phyloP scores from a whole-genome alignment of 257 asterid genomes.

The Solanum okadae region DNA sequence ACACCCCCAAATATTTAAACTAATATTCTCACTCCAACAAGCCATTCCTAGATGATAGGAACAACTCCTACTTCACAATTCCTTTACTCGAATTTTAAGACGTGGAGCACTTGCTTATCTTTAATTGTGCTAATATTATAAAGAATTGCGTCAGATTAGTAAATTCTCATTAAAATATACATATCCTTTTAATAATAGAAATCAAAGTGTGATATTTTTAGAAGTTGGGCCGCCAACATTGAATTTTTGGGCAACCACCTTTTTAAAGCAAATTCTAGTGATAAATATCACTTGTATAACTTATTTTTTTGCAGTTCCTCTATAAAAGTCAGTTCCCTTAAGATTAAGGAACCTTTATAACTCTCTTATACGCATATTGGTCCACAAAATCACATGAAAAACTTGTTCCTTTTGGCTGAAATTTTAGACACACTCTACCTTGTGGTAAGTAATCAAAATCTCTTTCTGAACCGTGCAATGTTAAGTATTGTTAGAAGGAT shows the following conservation, averaged over 20 bases:
- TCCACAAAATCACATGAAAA: neutral
- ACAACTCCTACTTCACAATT: neutral
- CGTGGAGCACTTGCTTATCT: neutral
- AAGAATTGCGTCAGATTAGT: neutral
- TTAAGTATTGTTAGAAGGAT: neutral
- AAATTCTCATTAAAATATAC: neutral
- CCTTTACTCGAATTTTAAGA: neutral
- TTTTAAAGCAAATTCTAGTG: neutral
- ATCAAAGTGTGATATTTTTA: neutral
- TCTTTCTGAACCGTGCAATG: neutral
- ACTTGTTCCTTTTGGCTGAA: neutral
- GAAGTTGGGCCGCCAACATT: neutral
- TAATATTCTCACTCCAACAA: neutral
- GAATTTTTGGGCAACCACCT: neutral
- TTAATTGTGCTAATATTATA: neutral
- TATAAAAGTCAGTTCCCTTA: neutral
- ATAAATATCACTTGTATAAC: neutral
- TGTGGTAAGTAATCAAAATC: neutral
- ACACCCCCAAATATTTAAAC: neutral
- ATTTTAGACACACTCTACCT: neutral
- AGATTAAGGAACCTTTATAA: neutral
- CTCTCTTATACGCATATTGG: neutral
- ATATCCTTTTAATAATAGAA: neutral
- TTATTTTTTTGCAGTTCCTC: neutral
- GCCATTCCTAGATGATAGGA: neutral